These are phyloP conservation scores for Alternaria tenuissima DNA, from an alignment of 2,329 filamentous ascomycete species.

Conservation along the genomic window DNA sequence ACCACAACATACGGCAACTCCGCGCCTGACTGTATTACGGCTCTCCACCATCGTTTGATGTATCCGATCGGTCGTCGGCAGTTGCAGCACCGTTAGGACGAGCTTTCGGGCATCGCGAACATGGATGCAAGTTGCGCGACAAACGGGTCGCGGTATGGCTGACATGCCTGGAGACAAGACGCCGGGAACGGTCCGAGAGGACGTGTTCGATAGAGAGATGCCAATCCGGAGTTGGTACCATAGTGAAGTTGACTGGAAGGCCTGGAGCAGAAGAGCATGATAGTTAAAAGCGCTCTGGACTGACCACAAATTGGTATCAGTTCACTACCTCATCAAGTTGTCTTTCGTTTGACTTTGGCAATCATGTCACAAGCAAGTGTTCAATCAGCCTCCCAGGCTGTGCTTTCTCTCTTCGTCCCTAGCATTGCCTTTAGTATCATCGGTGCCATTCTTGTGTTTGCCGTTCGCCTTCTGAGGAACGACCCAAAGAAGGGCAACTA, in stretches of 20 bases:
- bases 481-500: slow-evolving; percentile 4
- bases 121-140: neutral
- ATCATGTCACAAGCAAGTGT: neutral
- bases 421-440: slow-evolving; percentile 5
- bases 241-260: neutral
- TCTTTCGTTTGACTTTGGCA: neutral
- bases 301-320: neutral
- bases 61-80: neutral
- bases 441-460: slow-evolving; percentile 4
- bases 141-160: neutral
- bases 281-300: neutral
- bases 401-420: slow-evolving; percentile 3
- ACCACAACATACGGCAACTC: neutral
- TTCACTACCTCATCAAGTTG: neutral
- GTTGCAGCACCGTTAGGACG: neutral
- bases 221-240: neutral
- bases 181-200: neutral
- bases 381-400: slow-evolving; percentile 1
- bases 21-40: neutral
- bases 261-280: neutral
- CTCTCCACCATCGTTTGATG: neutral
- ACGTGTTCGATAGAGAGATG: neutral
- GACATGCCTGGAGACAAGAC: neutral
- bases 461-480: neutral
- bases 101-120: neutral